These are phyloP conservation scores for Spatholobus suberectus DNA, from an alignment of 306 rosid genomes.

Conservation along the genomic window DNA sequence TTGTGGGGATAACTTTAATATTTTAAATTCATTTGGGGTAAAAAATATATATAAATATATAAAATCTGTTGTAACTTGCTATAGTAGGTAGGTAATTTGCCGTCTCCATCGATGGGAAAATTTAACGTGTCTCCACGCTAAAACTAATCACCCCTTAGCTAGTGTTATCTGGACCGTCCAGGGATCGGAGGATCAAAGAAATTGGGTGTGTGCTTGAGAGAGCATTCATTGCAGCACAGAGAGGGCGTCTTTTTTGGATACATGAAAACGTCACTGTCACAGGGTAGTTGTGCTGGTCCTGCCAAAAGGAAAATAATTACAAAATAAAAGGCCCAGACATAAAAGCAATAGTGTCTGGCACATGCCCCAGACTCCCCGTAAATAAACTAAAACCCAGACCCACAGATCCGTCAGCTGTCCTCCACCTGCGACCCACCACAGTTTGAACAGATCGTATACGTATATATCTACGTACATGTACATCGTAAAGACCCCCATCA, in stretches of 20 bases:
- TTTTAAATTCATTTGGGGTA: too few relatives aligned
- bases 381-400: constrained; percentile 30
- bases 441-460: neutral
- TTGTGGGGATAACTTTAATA: too few relatives aligned
- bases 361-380: constrained; percentile 51
- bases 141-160: too few relatives aligned
- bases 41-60: too few relatives aligned
- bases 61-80: too few relatives aligned
- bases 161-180: constrained; percentile 53
- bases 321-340: constrained; percentile 60
- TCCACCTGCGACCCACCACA: constrained; percentile 40
- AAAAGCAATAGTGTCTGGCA: constrained; percentile 58
- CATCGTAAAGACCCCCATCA: neutral
- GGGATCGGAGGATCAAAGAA: constrained; percentile 43
- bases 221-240: constrained; percentile 45
- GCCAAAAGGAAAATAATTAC: constrained; percentile 51
- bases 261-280: constrained; percentile 54
- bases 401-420: constrained; percentile 32
- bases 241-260: constrained; percentile 39
- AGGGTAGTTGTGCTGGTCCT: constrained; percentile 65
- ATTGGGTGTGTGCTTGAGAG: constrained; percentile 32
- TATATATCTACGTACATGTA: neutral
- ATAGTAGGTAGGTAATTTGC: too few relatives aligned
- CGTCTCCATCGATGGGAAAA: too few relatives aligned
- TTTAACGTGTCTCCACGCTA: too few relatives aligned